phyloP scores from a whole-genome alignment of 1,284 basidiomycete species.

The Sporisorium iseilematis-ciliati region DNA sequence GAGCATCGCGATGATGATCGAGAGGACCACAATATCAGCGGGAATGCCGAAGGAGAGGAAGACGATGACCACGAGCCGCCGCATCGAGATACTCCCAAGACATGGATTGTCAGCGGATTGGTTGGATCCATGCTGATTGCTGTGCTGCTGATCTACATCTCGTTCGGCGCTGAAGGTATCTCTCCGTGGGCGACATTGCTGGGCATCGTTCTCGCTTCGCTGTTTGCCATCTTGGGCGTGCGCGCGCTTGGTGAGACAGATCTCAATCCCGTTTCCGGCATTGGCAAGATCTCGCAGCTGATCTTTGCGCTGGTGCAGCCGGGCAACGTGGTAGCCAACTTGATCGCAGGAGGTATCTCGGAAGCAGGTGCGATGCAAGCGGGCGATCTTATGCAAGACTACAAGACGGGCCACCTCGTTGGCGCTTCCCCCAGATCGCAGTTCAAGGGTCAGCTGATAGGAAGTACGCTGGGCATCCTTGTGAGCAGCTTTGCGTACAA shows the following conservation, averaged over 20 bases:
- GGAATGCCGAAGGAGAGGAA: slow-evolving; percentile 69
- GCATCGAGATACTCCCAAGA: slow-evolving; percentile 82
- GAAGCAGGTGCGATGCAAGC: slow-evolving; percentile 97
- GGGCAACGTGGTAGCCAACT: slow-evolving; percentile 86
- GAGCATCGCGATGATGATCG: slow-evolving; percentile 54
- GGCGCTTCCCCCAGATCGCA: slow-evolving; percentile 71
- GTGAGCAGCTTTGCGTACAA: slow-evolving; percentile 88
- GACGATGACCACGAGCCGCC: slow-evolving; percentile 82
- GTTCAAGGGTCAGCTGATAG: slow-evolving; percentile 70
- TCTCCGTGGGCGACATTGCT: slow-evolving; percentile 92
- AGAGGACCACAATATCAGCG: slow-evolving; percentile 55
- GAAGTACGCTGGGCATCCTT: slow-evolving; percentile 80
- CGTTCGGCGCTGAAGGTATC: slow-evolving; percentile 90
- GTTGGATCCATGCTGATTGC: slow-evolving; percentile 77
- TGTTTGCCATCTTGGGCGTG: slow-evolving; percentile 82
- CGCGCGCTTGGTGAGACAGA: slow-evolving; percentile 67
- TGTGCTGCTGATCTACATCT: slow-evolving; percentile 82
- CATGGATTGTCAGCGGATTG: slow-evolving; percentile 83
- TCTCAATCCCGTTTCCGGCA: slow-evolving; percentile 77
- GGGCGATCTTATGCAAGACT: slow-evolving; percentile 97
- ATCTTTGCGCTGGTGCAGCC: slow-evolving; percentile 94
- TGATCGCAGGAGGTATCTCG: slow-evolving; percentile 94
- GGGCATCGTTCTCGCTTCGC: slow-evolving; percentile 83
- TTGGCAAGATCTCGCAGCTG: slow-evolving; percentile 94
- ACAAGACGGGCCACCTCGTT: slow-evolving; percentile 91